Base-by-base conservation (phyloP, 805 yeast species). In the Starmerella riodocensis region DNA sequence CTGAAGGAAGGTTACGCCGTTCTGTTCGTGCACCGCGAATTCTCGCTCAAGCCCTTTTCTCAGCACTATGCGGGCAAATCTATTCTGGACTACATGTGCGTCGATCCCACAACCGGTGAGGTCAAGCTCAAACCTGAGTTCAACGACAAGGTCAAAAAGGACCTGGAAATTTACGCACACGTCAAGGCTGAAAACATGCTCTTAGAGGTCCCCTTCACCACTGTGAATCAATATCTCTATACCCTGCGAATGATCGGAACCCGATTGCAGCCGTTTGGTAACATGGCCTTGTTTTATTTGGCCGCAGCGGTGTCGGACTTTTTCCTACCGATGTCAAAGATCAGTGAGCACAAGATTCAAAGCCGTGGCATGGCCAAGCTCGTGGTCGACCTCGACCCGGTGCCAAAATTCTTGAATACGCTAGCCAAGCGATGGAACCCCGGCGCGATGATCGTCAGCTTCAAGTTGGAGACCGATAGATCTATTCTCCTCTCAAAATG, bases 271-370 rank as follows among this genome's bases (percentile, higher is more conserved):
- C 29, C 79, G 75, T 3, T 58, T 39, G 32, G 49, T 39, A 30
- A 39, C 68, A 4, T 64, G 63, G 39, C 82, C 85, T 0, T 91
- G 29, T 83, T 88, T 56, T 91, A 78, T 56, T 66, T 91, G 38
- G 98, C 98, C 0, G 97, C 98, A 7, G 98, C 98, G 0, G 99
- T 91, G 0, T 82, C 94, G 6, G 99, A 91, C 57, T 91, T 91
- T 60, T 91, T 86, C 62, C 67, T 91, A 30, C 98, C 98, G 1
- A 72, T 71, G 31, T 76, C 86, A 1, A 69, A 82, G 48, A 66
- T 85, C 52, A 93, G 96, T 2, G 85, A 84, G 52, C 99, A 91
- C 62, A 91, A 91, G 61, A 91, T 91, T 46, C 98, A 91, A 60
- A 78, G 93, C 4, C 76, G 75, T 42, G 71, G 66, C 23, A 62